A percentile compares a stretch with the other conserved stretches of the same genome.
phyloP scores from a whole-genome alignment of 768 basidiomycete species.

The Gloeostereum incarnatum region DNA sequence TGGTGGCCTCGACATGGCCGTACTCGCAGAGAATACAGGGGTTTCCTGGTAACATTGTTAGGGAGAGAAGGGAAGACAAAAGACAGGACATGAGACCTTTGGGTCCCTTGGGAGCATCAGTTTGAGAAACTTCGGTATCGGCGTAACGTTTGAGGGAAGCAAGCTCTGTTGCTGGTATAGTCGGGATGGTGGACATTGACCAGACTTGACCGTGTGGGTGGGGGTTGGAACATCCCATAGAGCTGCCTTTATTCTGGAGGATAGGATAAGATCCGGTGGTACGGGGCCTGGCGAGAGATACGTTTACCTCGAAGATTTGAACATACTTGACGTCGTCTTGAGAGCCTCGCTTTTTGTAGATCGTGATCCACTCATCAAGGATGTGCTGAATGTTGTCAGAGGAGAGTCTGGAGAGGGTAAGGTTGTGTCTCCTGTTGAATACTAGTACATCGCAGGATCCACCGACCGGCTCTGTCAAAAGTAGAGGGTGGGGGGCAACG shows the following conservation, averaged over 20 bases:
- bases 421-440: conserved; percentile 80
- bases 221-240: conserved; percentile 94
- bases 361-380: conserved; percentile 62
- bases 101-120: conserved; percentile 47
- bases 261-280: conserved; percentile 4
- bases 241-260: conserved; percentile 79
- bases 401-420: conserved; percentile 66
- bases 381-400: conserved; percentile 50
- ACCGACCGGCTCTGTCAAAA: conserved; percentile 56
- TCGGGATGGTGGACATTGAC: conserved; percentile 68
- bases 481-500: conserved; percentile 44
- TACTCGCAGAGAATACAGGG: conserved; percentile 80
- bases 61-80: background rate
- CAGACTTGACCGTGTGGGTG: conserved; percentile 92
- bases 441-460: conserved; percentile 86
- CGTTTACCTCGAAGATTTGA: conserved; percentile 80
- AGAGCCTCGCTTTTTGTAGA: conserved; percentile 50
- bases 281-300: background rate
- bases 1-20: conserved; percentile 50
- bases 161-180: conserved; percentile 61
- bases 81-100: conserved; percentile 25
- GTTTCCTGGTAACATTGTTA: conserved; percentile 23
- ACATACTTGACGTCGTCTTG: conserved; percentile 71
- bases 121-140: conserved; percentile 18
- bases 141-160: conserved; percentile 43